Conservation (phyloP, 345 rosid genomes). For the Eucalyptus guilfoylei region DNA sequence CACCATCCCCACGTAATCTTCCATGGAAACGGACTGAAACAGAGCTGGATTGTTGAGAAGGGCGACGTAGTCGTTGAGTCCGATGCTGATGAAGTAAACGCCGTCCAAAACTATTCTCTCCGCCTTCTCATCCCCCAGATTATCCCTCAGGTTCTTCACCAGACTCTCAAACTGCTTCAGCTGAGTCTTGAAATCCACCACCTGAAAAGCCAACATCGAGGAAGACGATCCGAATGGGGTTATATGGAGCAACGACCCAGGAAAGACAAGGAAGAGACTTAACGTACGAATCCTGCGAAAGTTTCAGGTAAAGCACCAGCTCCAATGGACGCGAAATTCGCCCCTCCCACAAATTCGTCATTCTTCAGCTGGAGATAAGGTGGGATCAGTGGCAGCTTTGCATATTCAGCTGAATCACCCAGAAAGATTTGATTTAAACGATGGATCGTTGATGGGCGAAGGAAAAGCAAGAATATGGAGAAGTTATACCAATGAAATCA, state of each 20-base stretch:
- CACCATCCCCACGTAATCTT: constrained; percentile 3
- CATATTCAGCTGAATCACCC: neutral
- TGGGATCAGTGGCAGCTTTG: neutral
- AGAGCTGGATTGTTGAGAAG: neutral
- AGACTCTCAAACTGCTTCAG: neutral
- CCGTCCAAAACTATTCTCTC: neutral
- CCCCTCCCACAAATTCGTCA: neutral
- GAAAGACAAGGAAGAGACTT: neutral
- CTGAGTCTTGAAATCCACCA: constrained; percentile 5
- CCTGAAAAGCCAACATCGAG: neutral
- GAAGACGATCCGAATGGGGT: neutral
- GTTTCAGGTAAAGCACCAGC: constrained; percentile 6
- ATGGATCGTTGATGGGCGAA: neutral
- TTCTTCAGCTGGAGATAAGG: neutral
- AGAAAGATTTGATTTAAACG: too few relatives aligned
- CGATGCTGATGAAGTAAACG: constrained; percentile 2
- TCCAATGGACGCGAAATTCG: constrained; percentile 10
- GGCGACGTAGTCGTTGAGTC: neutral
- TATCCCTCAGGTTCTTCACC: neutral
- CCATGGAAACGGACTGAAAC: neutral
- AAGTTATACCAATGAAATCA: constrained; percentile 10
- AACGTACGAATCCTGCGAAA: neutral
- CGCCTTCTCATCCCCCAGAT: neutral
- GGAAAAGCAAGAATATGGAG: neutral
- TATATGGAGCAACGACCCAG: too few relatives aligned